Evolutionary conservation across 2,329 filamentous ascomycete genomes (phyloP), one percentile per base, ranked within the genome.

Genomic region (Hymenoscyphus scutula): DNA sequence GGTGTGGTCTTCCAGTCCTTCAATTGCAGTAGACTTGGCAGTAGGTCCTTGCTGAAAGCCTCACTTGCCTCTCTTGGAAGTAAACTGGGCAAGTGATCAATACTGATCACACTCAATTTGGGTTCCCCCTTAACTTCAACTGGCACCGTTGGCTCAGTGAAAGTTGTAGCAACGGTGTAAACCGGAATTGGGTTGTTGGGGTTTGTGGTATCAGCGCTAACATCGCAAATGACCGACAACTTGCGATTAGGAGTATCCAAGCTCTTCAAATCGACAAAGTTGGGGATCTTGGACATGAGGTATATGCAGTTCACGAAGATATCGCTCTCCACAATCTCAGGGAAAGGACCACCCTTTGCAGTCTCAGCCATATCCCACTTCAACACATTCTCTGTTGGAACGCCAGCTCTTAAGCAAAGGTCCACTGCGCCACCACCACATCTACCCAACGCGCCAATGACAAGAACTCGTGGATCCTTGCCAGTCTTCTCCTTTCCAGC

Each of bases 241-340:
- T 87, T 89, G 74, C 94, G 88, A 70, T 82, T 82, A 2, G 89
- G 80, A 48, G 82, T 79, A 67, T 87, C 82, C 61, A 97, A 84
- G 59, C 84, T 87, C 69, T 90, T 84, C 64, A 81, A 74, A 76
- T 90, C 87, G 73, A 96, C 84, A 74, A 97, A 97, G 37, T 89
- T 89, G 29, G 91, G 89, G 69, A 95, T 93, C 74, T 88, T 85
- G 69, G 86, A 81, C 65, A 82, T 86, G 51, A 97, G 86, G 79
- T 97, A 97, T 75, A 97, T 94, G 83, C 89, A 92, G 81, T 95
- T 96, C 76, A 95, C 82, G 74, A 92, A 91, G 73, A 92, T 88
- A 71, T 91, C 87, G 64, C 80, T 83, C 76, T 91, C 84, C 55
- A 87, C 80, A 71, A 96, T 92, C 79, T 95, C 91, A 66, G 81